Conservation (phyloP, 164 flowering plant genomes). For the Stephania yunnanensis region DNA sequence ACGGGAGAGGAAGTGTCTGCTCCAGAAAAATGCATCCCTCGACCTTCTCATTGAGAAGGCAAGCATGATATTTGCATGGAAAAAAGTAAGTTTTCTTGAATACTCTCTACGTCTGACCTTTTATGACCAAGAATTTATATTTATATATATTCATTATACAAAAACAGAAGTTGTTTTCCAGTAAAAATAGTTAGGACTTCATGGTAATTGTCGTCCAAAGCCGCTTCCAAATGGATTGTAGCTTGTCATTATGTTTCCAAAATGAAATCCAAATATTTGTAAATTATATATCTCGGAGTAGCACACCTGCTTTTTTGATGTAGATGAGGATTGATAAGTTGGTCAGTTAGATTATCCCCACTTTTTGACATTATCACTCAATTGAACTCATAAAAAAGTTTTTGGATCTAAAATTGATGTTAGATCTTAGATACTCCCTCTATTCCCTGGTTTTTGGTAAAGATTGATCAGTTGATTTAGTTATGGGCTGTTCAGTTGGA, state of each 20-base stretch:
- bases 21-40: constrained; percentile 57
- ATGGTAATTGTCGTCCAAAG: neutral
- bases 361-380: neutral
- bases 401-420: neutral
- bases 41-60: constrained; percentile 79
- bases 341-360: no score
- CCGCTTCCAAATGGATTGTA: neutral
- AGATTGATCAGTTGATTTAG: no score
- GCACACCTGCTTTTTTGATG: no score
- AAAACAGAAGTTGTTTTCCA: neutral
- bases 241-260: neutral
- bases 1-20: constrained; percentile 56
- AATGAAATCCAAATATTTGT: no score
- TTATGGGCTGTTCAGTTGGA: no score
- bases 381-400: no score
- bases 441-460: no score
- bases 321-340: no score
- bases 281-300: no score
- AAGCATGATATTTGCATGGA: constrained; percentile 61
- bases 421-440: no score
- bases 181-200: neutral
- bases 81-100: constrained; percentile 38
- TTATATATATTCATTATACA: no score
- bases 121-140: neutral
- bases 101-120: neutral